Percentiles rank a stretch among this genome's conserved stretches.
Conservation (phyloP, 2,329 filamentous ascomycete genomes). For the Fusarium domesticum region DNA sequence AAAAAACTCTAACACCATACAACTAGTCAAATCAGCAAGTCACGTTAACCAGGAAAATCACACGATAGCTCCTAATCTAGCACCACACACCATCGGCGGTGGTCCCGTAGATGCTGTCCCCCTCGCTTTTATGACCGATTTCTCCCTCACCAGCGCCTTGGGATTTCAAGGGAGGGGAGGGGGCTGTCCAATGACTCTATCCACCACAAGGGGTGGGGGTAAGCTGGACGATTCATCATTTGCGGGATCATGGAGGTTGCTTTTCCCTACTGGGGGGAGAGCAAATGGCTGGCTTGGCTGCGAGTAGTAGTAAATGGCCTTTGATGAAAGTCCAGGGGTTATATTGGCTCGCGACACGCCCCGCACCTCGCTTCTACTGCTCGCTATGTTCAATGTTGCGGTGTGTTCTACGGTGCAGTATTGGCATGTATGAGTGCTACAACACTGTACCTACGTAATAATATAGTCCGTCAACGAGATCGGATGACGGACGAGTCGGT, state of each 20-base stretch:
- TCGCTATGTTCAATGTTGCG: slow-evolving; percentile 15
- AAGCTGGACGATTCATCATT: neutral
- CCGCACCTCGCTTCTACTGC: slow-evolving; percentile 16
- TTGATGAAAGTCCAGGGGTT: no score
- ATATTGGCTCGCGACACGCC: slow-evolving; percentile 14
- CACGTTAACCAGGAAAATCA: slow-evolving; percentile 8
- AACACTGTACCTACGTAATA: no score
- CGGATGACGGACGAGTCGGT: slow-evolving; percentile 10
- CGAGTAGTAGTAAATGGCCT: no score
- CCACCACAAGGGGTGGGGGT: slow-evolving; percentile 1
- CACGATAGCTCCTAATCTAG: slow-evolving; percentile 13
- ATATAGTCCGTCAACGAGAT: no score
- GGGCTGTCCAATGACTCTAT: slow-evolving; percentile 8
- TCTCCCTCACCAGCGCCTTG: no score
- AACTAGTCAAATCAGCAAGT: no score
- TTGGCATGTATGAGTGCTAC: slow-evolving; percentile 7
- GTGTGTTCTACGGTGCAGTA: slow-evolving; percentile 18
- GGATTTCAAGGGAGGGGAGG: slow-evolving; percentile 4
- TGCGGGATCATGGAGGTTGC: slow-evolving; percentile 9
- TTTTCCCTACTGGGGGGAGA: no score
- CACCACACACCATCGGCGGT: slow-evolving; percentile 7
- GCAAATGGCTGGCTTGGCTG: no score
- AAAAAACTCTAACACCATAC: no score
- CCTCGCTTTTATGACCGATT: neutral
- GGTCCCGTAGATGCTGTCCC: slow-evolving; percentile 13